Evolutionary conservation across 306 rosid species (phyloP).

Genomic region (Vicia faba): DNA sequence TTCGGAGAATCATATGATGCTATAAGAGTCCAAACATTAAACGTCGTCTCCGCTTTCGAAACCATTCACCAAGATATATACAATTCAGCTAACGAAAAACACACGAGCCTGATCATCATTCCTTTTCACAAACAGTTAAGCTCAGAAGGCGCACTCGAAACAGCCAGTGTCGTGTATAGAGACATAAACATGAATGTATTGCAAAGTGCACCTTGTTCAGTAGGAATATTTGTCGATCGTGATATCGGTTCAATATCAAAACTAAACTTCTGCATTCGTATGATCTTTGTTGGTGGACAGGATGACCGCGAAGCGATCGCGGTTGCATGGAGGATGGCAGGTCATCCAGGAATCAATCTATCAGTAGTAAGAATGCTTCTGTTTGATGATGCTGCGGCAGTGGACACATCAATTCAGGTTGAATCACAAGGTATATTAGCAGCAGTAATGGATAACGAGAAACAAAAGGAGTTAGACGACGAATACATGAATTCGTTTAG

Average conservation of each 20-base stretch:
- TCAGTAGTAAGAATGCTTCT: conserved; percentile 48
- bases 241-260: conserved; percentile 21
- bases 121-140: conserved; percentile 41
- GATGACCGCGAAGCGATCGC: conserved; percentile 70
- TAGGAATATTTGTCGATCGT: conserved; percentile 44
- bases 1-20: conserved; percentile 35
- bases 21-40: conserved; percentile 32
- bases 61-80: conserved; percentile 47
- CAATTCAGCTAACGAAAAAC: conserved; percentile 38
- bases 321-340: conserved; percentile 56
- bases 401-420: not conserved
- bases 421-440: conserved; percentile 32
- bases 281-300: conserved; percentile 50
- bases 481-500: conserved; percentile 44
- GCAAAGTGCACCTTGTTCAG: conserved; percentile 44
- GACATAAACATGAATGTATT: conserved; percentile 36
- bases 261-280: not conserved
- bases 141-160: conserved; percentile 26
- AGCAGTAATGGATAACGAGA: conserved; percentile 19
- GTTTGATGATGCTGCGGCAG: conserved; percentile 28
- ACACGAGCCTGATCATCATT: conserved; percentile 35
- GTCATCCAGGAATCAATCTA: conserved; percentile 38
- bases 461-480: conserved; percentile 46
- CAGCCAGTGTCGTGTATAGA: conserved; percentile 10
- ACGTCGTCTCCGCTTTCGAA: conserved; percentile 36